phyloP scores from a whole-genome alignment of 2,329 filamentous ascomycete species.

The Aspergillus ustus region DNA sequence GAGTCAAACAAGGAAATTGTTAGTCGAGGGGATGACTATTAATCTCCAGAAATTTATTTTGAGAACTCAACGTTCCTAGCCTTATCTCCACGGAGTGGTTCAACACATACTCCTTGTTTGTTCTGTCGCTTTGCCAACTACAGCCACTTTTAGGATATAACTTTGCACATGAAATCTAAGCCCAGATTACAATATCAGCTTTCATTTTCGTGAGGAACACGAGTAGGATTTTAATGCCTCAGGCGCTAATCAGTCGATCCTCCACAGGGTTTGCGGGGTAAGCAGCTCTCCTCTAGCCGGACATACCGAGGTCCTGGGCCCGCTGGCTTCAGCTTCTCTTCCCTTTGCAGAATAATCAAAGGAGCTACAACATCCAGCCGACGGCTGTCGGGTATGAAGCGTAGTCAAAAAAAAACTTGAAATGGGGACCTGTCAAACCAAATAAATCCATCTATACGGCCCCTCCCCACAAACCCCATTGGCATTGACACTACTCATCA shows the following conservation, averaged over 20 bases:
- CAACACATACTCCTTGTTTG: conserved; percentile 4
- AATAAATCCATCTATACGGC: not conserved
- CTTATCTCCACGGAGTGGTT: not conserved
- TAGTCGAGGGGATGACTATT: conserved; percentile 60
- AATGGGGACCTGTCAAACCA: not conserved
- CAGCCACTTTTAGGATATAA: not conserved
- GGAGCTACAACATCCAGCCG: not conserved
- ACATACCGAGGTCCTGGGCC: not conserved
- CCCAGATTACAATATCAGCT: not conserved
- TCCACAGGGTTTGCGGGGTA: conserved; percentile 4
- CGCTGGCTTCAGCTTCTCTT: not conserved
- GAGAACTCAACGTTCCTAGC: not conserved
- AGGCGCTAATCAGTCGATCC: not conserved
- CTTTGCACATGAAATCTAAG: not conserved
- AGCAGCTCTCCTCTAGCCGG: not conserved
- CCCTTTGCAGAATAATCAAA: not conserved
- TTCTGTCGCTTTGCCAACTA: conserved; percentile 2
- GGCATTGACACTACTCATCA: not conserved
- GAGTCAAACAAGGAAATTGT: conserved; percentile 56
- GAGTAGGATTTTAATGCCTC: not conserved
- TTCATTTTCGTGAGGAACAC: not conserved
- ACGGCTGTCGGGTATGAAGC: conserved; percentile 2
- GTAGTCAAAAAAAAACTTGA: not conserved
- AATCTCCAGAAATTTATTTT: not conserved
- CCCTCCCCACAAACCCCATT: not conserved